Base-by-base conservation (phyloP, 106 monocot genomes). In the Chionographis japonica region DNA sequence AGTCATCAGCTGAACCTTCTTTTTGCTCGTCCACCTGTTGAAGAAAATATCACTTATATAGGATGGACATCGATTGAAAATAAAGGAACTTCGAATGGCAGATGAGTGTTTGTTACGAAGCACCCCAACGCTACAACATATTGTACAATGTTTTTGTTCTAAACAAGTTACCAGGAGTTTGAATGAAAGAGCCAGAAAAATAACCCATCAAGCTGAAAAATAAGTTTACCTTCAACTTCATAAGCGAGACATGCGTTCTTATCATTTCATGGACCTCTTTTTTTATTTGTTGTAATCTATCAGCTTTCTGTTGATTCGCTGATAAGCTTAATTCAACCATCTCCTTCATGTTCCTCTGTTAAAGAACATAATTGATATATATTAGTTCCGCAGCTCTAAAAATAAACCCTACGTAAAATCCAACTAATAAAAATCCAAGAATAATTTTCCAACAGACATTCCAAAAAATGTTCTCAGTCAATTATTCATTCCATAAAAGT, bases 261-360 rank as follows among this genome's bases (percentile, higher is more conserved):
- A 97, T 86, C 95, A 97, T 89, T 78, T 92, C 92, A 83, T 69
- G 74, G 9, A 92, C 80, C 66, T 97, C 95, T 67, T 79, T 74
- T 74, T 92, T 97, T 27, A 97, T 79, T 66, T 87, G 86, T 61
- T 85, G 86, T 40, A 92, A 85, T 72, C 76, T 86, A 69, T 85
- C 84, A 71, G 72, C 74, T 65, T 92, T 97, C 72, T 79, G 75
- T 59, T 86, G 91, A 66, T 95, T 95, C 61, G 88, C 89, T 58
- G 86, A 86, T n/a, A 89, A 71, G 67, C 95, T 89, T 81, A 77
- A 63, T 82, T 89, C 84, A 71, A 97, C 82, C 92, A 97, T 86
- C 65, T 89, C 92, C 74, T 78, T 92, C 84, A 97, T 78, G 56
- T 92, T 86, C 72, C 92, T 95, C 95, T 95, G 79, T 69, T 59